Base-by-base conservation (phyloP, 2,329 filamentous ascomycete species). In the Cercospora brassicicola region DNA sequence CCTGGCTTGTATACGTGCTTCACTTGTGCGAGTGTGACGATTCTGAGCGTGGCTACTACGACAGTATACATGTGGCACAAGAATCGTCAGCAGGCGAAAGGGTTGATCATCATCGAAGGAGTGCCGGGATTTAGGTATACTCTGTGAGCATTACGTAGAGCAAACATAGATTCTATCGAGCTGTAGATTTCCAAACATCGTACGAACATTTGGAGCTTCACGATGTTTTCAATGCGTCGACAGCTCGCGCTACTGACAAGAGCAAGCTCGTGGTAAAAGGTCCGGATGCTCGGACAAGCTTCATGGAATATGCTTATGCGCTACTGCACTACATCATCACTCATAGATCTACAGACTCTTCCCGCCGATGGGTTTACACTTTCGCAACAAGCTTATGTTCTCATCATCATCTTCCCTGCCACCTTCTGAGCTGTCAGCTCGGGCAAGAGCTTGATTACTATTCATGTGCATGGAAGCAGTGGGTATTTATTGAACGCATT, bases 1-100 rank as follows among this genome's bases (percentile, higher is more conserved):
- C 66, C 66, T 15, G 66, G 62, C 13, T 30, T 68, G 59, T 59
- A 31, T 30, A 64, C 65, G 10, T 67, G 65, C 53, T 67, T 67
- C 18, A 23, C 48, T 1, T 62, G 61, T 8, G 65, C 65, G 10
- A 62, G 60, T n/a, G 11, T 60, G 13, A 64, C 61, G 26, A 64
- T 64, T 36, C 13, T 64, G 15, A 67, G 65, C 23, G 65, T 64
- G 5, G 51, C 53, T 33, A 42, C 53, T n/a, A 67, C 65, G 23
- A 64, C 55, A 9, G n/a, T 59, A 15, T 64, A 64, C 18, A 67
- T 67, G 65, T 53, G 61, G 53, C 59, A 42, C 7, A 63, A 59
- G 45, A 64, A 67, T 36, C 61, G 56, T 3, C 39, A 59, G 61
- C 65, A 67, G 36, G 65, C 65, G 33, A 67, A 56, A 10, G 65